phyloP scores from a whole-genome alignment of 73 alveolate species.

The Breviolum minutum region DNA sequence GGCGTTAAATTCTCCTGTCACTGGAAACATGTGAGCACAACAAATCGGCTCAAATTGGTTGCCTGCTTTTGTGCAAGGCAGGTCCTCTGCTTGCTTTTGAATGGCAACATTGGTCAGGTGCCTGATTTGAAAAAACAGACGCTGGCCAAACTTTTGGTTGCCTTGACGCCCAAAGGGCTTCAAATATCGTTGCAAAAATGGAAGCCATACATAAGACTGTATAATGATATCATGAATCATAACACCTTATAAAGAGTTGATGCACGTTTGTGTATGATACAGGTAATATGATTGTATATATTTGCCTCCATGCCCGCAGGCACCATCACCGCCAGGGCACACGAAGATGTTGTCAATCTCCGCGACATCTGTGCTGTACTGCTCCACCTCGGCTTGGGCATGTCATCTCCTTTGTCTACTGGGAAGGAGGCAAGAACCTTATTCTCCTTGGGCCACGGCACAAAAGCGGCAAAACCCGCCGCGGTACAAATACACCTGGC shows the following conservation, averaged over 20 bases:
- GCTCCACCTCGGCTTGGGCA: slow-evolving; percentile 96
- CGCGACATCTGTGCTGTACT: slow-evolving; percentile 98
- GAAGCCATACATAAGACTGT: no score
- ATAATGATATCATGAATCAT: no score
- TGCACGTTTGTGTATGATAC: no score
- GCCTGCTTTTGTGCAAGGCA: slow-evolving; percentile 96
- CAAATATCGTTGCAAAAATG: no score
- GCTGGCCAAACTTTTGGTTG: neutral
- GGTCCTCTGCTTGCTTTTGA: slow-evolving; percentile 98
- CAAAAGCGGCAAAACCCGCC: slow-evolving; percentile 71
- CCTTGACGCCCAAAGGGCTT: neutral
- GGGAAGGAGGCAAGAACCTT: neutral
- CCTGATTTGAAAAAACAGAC: neutral
- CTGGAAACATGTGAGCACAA: slow-evolving; percentile 16
- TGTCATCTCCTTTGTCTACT: neutral
- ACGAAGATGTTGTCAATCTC: slow-evolving; percentile 98
- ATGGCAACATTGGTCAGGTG: slow-evolving; percentile 99
- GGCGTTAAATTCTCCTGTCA: neutral
- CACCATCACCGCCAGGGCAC: neutral
- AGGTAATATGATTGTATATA: neutral
- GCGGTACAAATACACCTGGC: slow-evolving; percentile 67
- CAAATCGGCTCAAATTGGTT: slow-evolving; percentile 94
- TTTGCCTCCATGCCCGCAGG: neutral
- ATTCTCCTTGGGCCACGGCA: neutral
- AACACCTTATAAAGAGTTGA: no score